Percentiles rank a stretch among this genome's conserved stretches.
Evolutionary conservation across 1,284 basidiomycete genomes (phyloP).

Genomic region (Moniliophthora roreri): DNA sequence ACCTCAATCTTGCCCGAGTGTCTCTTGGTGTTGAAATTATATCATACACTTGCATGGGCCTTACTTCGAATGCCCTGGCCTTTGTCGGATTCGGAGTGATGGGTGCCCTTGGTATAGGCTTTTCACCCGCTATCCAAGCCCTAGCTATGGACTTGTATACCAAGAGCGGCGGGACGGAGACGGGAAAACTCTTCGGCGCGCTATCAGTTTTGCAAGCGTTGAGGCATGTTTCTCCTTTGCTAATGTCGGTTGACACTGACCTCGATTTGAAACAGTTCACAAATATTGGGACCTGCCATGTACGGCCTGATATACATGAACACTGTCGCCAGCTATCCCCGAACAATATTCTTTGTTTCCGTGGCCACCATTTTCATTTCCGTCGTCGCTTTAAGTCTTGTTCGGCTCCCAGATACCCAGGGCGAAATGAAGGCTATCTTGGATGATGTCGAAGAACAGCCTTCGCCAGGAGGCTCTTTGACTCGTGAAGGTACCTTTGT

Average conservation of each 20-base stretch:
- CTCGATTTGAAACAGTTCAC: too few species aligned
- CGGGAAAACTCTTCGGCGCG: conserved; percentile 70
- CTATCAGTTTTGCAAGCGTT: conserved; percentile 68
- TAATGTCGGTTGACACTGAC: too few species aligned
- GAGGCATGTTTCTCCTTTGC: conserved; percentile 42
- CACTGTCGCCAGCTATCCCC: conserved; percentile 59
- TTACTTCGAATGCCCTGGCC: conserved; percentile 37
- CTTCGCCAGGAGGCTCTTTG: not conserved
- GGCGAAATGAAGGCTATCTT: not conserved
- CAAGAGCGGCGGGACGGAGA: conserved; percentile 45
- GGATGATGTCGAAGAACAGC: conserved; percentile 17
- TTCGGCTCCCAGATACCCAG: conserved; percentile 49
- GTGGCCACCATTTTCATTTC: conserved; percentile 35
- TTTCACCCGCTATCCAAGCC: conserved; percentile 63
- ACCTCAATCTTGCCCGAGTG: conserved; percentile 57
- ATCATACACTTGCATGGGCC: conserved; percentile 50
- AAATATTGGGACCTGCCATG: conserved; percentile 57
- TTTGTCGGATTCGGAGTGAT: conserved; percentile 53
- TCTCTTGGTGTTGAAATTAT: conserved; percentile 61
- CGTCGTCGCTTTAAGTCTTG: conserved; percentile 42
- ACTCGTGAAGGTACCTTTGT: conserved; percentile 17
- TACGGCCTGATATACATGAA: conserved; percentile 61
- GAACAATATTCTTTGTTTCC: conserved; percentile 54
- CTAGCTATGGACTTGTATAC: conserved; percentile 65
- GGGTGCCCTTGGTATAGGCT: conserved; percentile 56